Conservation (phyloP, 352 stramenopile genomes). For the Globisporangium perplexum region DNA sequence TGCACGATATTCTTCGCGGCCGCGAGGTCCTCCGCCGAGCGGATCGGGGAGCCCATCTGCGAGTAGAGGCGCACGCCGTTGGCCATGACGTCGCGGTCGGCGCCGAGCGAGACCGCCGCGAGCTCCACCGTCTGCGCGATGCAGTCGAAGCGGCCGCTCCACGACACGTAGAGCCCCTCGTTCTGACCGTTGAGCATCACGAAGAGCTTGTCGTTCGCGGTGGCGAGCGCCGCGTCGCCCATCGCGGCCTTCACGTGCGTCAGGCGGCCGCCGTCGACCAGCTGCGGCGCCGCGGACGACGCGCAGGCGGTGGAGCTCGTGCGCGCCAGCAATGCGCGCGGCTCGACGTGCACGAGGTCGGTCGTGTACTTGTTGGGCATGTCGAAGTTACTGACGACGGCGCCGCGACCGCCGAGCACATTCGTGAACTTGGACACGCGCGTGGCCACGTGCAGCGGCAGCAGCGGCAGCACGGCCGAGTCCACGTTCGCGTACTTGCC, state of each 20-base stretch:
- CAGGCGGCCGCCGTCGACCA: slow-evolving; percentile 30
- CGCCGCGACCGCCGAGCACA: slow-evolving; percentile 3
- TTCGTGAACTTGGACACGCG: slow-evolving; percentile 7
- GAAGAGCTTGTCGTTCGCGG: slow-evolving; percentile 48
- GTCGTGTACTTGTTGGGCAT: slow-evolving; percentile 62
- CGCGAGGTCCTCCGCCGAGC: slow-evolving; percentile 34
- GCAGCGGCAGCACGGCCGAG: slow-evolving; percentile 8
- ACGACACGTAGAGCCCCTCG: slow-evolving; percentile 72
- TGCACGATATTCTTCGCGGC: slow-evolving; percentile 60
- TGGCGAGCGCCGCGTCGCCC: slow-evolving; percentile 12
- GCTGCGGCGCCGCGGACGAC: slow-evolving; percentile 21
- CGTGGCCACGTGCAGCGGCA: slow-evolving; percentile 11
- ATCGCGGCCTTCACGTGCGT: slow-evolving; percentile 54
- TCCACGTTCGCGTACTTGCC: slow-evolving; percentile 12
- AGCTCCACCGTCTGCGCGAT: slow-evolving; percentile 32
- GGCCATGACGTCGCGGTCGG: slow-evolving; percentile 52
- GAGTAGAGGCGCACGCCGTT: slow-evolving; percentile 74
- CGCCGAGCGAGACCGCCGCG: slow-evolving; percentile 54
- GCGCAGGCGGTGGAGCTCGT: slow-evolving; percentile 36
- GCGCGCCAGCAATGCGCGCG: slow-evolving; percentile 28
- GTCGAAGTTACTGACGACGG: slow-evolving; percentile 11
- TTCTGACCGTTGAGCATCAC: slow-evolving; percentile 85
- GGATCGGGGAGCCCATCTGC: slow-evolving; percentile 60
- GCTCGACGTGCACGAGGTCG: slow-evolving; percentile 33
- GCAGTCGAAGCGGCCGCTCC: slow-evolving; percentile 70